phyloP scores from a whole-genome alignment of 768 basidiomycete genomes.

The Coprinopsis strossmayeri region DNA sequence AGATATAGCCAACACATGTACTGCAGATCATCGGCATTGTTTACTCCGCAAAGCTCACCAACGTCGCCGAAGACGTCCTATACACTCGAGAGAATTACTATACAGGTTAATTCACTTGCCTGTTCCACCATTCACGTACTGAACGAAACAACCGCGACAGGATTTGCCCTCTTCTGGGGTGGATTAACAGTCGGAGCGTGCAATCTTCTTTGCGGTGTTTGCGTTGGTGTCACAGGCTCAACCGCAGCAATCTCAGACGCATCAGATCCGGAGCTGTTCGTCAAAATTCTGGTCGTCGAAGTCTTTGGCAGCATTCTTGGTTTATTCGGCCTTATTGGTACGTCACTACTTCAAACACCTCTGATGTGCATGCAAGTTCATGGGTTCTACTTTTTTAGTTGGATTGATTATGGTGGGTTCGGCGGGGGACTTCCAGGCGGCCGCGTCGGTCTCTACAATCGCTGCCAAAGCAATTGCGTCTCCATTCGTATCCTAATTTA shows the following conservation, averaged over 20 bases:
- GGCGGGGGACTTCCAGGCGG: constrained; percentile 52
- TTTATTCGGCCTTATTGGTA: constrained; percentile 88
- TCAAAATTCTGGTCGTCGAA: constrained; percentile 95
- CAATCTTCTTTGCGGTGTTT: constrained; percentile 91
- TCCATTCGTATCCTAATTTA: constrained; percentile 30
- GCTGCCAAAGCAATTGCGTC: constrained; percentile 29
- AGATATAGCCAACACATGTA: constrained; percentile 2
- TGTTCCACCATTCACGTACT: neutral
- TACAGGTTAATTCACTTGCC: constrained; percentile 48
- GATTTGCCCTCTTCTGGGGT: constrained; percentile 95
- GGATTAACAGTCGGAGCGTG: constrained; percentile 91
- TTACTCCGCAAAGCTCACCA: constrained; percentile 75
- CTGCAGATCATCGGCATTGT: constrained; percentile 90
- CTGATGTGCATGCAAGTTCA: neutral
- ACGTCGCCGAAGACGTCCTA: constrained; percentile 55
- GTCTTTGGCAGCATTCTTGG: constrained; percentile 91
- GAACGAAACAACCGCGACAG: constrained; percentile 29
- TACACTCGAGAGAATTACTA: constrained; percentile 90
- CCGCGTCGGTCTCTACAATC: constrained; percentile 24
- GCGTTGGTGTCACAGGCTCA: constrained; percentile 91
- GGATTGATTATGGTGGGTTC: constrained; percentile 73
- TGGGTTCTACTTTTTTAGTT: constrained; percentile 36
- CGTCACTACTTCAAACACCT: constrained; percentile 26
- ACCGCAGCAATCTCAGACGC: constrained; percentile 95
- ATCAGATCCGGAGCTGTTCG: constrained; percentile 89